Evolutionary conservation across 2,329 filamentous ascomycete genomes (phyloP), one percentile per base, ranked within the genome.

Genomic region (Aquanectria penicillioides): DNA sequence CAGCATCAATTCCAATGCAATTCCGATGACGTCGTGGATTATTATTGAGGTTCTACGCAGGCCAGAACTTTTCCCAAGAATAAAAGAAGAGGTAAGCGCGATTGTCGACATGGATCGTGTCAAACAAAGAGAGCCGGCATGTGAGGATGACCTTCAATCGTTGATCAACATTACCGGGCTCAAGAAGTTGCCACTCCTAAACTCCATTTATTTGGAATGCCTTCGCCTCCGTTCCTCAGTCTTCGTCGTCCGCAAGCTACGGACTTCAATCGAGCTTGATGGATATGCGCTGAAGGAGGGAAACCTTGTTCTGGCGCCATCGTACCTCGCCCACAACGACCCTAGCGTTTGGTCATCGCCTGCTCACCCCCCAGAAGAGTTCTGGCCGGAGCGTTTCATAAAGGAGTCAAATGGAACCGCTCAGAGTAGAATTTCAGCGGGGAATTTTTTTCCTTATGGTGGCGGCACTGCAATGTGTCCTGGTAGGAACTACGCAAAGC

Each of bases 391-490:
- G 52, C 47, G 65, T 5, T 68, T 68, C 17, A 51, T 68, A 11
- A 60, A 63, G 36, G 53, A 41, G 17, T 34, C 51, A 11, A 55
- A 50, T 25, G 57, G 63, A 4, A 60, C 51, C 6, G 29, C 25
- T 12, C 48, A 38, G 11, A 22, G 33, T 22, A 57, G 57, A 3
- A 59, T 64, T 37, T 43, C 61, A 15, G 44, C 62, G 6, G 62
- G 65, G 3, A 66, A 69, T 15, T 70, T 59, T 17, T 70, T 69
- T 31, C 68, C 68, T 5, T 70, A 69, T 9, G 68, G 68, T 13
- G 68, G 68, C 2, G 68, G 68, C 2, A 59, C 56, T 13, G 66
- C 64, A 3, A 70, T 70, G 63, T 70, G 68, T n/a, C 68, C 68
- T 1, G 68, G 68, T 1, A 57, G 68, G 3, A 62, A 69, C 17